Evolutionary conservation across 2,329 filamentous ascomycete species (phyloP), one percentile per base, ranked within the genome.

Genomic region (Cadophora sp.): DNA sequence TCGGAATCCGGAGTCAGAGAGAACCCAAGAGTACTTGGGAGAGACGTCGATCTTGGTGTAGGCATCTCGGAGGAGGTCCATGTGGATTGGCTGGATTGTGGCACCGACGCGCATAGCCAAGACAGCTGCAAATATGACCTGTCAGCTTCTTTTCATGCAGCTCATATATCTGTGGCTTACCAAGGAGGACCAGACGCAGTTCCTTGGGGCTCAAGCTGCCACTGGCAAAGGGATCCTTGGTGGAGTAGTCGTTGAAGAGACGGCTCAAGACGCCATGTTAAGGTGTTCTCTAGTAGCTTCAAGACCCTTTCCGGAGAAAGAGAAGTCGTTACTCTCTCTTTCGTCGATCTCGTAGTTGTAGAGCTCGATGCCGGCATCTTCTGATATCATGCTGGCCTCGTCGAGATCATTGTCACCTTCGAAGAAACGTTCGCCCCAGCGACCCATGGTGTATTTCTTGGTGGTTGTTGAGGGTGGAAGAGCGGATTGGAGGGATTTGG

Each of bases 281-380:
- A 69, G 59, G 41, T 66, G 62, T 0, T 47, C 59, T 14, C 65
- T 63, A 14, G 68, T 69, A 22, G 62, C 62, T 55, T 66, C 68
- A 5, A 67, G 62, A 11, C 65, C 62, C 33, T 69, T 67, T 9
- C 51, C 65, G n/a, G 36, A 41, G 20, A 56, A 45, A 6, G 50
- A 20, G 8, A 51, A 47, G 13, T 58, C 16, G n/a, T 65, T 41
- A 14, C 20, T 20, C 33, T 59, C 61, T 20, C 36, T 8, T 6
- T 50, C 20, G 11, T 66, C 61, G 20, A 65, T 18, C 22, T 66
- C 60, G 30, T 68, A 66, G 39, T 55, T 2, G 18, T 55, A 68
- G 18, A 64, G 51, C 20, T 68, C 61, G 14, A 66, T 64, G 9
- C 67, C 67, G 18, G 67, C 67, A 48, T 68, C 62, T 2, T 62